phyloP scores from a whole-genome alignment of 768 basidiomycete species.

The Pleurotus platypus region DNA sequence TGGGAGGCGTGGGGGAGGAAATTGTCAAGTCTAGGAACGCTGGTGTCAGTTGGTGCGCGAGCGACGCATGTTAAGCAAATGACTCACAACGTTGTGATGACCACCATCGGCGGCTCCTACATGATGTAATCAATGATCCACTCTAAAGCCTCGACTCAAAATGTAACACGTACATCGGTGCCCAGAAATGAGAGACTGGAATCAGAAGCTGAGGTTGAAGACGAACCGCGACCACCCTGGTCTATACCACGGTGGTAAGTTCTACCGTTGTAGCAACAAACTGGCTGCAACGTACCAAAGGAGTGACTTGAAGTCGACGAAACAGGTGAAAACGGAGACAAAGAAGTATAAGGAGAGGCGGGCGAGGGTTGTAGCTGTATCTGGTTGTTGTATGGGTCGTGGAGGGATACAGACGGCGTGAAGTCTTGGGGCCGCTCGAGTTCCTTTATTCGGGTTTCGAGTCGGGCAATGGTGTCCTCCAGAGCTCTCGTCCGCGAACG shows the following conservation, averaged over 20 bases:
- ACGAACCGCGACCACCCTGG: slow-evolving; percentile 18
- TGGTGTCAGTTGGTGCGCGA: not conserved
- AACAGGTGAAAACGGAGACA: not conserved
- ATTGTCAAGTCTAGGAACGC: slow-evolving; percentile 42
- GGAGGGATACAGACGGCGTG: slow-evolving; percentile 44
- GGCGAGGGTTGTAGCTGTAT: slow-evolving; percentile 28
- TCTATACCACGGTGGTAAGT: slow-evolving; percentile 15
- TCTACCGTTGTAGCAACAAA: slow-evolving; percentile 28
- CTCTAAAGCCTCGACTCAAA: not conserved
- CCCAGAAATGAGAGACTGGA: slow-evolving; percentile 11
- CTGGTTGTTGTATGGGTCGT: slow-evolving; percentile 43
- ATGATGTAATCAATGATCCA: slow-evolving; percentile 4
- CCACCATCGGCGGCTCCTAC: slow-evolving; percentile 36
- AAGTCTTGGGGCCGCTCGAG: slow-evolving; percentile 50
- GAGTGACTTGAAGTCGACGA: slow-evolving; percentile 23
- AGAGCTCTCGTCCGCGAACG: slow-evolving; percentile 57
- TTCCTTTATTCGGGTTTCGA: slow-evolving; percentile 55
- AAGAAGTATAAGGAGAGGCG: not conserved
- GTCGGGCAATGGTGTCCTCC: slow-evolving; percentile 53
- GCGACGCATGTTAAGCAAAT: not conserved
- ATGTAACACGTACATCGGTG: slow-evolving; percentile 8
- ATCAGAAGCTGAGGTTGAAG: slow-evolving; percentile 31
- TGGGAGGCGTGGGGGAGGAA: slow-evolving; percentile 57
- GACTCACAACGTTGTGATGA: slow-evolving; percentile 35
- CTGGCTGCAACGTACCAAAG: not conserved